phyloP scores from a whole-genome alignment of 2,329 filamentous ascomycete species.

The Cephalotrichum gorgonifer region DNA sequence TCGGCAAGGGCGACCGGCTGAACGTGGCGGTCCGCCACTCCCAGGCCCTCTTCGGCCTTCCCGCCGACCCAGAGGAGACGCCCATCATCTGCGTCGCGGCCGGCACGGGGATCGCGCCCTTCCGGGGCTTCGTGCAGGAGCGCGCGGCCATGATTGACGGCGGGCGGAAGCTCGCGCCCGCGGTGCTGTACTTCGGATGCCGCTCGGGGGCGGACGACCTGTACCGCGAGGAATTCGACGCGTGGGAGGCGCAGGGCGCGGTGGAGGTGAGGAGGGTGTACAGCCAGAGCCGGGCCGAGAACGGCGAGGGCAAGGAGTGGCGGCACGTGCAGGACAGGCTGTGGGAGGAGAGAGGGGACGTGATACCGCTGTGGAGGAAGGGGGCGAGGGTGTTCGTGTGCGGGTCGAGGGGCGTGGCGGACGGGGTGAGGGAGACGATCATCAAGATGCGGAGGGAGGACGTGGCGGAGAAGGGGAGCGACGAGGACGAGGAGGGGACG shows the following conservation, averaged over 20 bases:
- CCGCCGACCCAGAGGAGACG: slow-evolving; percentile 29
- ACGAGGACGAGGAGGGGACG: slow-evolving; percentile 24
- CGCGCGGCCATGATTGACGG: slow-evolving; percentile 39
- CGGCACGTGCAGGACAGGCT: slow-evolving; percentile 36
- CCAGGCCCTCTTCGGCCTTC: slow-evolving; percentile 36
- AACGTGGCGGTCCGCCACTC: slow-evolving; percentile 38
- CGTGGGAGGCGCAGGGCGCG: slow-evolving; percentile 50
- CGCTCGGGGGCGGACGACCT: slow-evolving; percentile 44
- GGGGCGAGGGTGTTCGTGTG: slow-evolving; percentile 54
- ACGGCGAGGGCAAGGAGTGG: slow-evolving; percentile 33
- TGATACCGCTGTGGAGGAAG: slow-evolving; percentile 25
- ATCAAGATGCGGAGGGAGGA: slow-evolving; percentile 23
- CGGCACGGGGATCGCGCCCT: slow-evolving; percentile 49
- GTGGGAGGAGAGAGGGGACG: slow-evolving; percentile 21
- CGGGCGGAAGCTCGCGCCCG: slow-evolving; percentile 45
- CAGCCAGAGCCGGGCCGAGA: slow-evolving; percentile 24
- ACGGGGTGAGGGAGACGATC: slow-evolving; percentile 31
- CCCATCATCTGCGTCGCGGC: slow-evolving; percentile 42
- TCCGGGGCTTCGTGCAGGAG: slow-evolving; percentile 54
- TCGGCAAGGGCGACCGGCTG: slow-evolving; percentile 31
- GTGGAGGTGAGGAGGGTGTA: slow-evolving; percentile 53
- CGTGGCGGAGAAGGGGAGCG: slow-evolving; percentile 17
- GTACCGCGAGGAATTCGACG: slow-evolving; percentile 46
- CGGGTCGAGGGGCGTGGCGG: slow-evolving; percentile 42
- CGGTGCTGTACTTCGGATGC: slow-evolving; percentile 58